Evolutionary conservation across 208 protist species (phyloP), one percentile per base, ranked within the genome.

Genomic region (Willaertia magna): DNA sequence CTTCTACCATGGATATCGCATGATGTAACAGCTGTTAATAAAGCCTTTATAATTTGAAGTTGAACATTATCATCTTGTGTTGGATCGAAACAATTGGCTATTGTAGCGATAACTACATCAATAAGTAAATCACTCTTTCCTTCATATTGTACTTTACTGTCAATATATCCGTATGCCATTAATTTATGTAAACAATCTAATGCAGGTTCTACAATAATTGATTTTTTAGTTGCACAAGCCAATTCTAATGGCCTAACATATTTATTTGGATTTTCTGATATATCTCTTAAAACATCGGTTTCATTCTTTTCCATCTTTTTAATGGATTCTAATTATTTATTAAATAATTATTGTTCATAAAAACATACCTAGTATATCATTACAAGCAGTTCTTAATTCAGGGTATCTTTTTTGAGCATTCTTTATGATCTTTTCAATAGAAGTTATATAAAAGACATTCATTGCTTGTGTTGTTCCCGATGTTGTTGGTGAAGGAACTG

Each of bases 151-250:
- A 43, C 0, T 43, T 83, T 42, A 18, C 46, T 42, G 7, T 39
- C n/a, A 55, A 83, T 59, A 52, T 83, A 83, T 44, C 78, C 78
- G 16, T 44, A 59, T 18, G 46, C n/a, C 78, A 83, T 83, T n/a
- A 83, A 43, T 83, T 83, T 83, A 4, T 81, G 76, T 44, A 81
- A 42, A 81, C 76, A 81, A 51, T 81, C 76, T 18, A 81, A 51
- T 47, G 76, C 76, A 9, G 44, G 20, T 40, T 81, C 44, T n/a
- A 51, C n/a, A 18, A 81, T 51, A 22, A 20, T 51, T 26, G 44
- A 20, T 20, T 81, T 51, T 51, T 51, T 81, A 12, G 76, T 81
- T 39, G 18, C 26, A 51, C 76, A 81, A 51, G 76, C 76, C 22
- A 47, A 34, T 40, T 81, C 76, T 14, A 81, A 39, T 22, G 76